Conservation (phyloP, 768 basidiomycete species). For the Xerocomellus amylosporus region DNA sequence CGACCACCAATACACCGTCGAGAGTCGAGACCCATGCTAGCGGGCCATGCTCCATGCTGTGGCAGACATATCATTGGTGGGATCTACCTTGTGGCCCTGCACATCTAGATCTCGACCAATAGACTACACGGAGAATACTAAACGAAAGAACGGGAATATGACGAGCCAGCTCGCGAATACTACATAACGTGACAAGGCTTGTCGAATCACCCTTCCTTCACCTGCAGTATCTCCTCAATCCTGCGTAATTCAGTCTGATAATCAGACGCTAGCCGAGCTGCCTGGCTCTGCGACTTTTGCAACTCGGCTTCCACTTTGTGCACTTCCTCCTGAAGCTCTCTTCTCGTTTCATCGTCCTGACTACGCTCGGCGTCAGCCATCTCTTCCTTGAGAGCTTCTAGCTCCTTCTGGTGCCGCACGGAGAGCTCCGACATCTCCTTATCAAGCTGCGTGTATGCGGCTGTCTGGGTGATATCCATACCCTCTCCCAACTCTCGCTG, state of each 20-base stretch:
- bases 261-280: conserved; percentile 31
- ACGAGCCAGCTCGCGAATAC: conserved; percentile 23
- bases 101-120: conserved; percentile 15
- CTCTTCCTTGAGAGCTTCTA: conserved; percentile 45
- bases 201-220: conserved; percentile 27
- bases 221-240: conserved; percentile 32
- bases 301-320: conserved; percentile 32
- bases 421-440: conserved; percentile 47
- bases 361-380: conserved; percentile 44
- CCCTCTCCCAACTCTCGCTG: conserved; percentile 52
- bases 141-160: conserved; percentile 4
- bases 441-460: conserved; percentile 51
- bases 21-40: no score
- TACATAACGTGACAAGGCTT: conserved; percentile 23
- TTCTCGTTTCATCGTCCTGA: conserved; percentile 47
- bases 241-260: conserved; percentile 35
- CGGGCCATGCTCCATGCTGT: conserved; percentile 1
- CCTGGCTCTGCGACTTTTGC: conserved; percentile 28
- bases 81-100: conserved; percentile 5
- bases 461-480: conserved; percentile 50
- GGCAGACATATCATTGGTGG: conserved; percentile 3
- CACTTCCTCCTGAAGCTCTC: conserved; percentile 43
- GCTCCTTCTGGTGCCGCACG: conserved; percentile 44
- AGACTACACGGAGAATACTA: conserved; percentile 4
- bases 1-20: conserved; percentile 7